These are phyloP conservation scores for Prunus mume DNA, from an alignment of 306 rosid genomes.

Conservation along the genomic window DNA sequence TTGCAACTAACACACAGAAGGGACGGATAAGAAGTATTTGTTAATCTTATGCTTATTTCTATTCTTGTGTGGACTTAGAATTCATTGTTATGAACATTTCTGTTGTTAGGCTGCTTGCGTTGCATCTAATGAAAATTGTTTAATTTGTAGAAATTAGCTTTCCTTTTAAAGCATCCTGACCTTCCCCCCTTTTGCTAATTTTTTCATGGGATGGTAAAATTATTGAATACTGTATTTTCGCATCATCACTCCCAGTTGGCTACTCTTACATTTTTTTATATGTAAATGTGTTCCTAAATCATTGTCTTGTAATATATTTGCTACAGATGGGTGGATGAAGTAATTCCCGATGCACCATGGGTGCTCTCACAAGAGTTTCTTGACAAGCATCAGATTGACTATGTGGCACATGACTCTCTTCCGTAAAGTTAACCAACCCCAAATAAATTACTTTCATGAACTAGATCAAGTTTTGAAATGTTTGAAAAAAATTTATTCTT, in stretches of 20 bases:
- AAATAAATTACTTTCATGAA: not conserved
- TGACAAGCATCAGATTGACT: slow-evolving; percentile 81
- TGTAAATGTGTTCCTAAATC: not conserved
- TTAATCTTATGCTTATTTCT: not conserved
- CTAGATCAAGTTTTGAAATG: not conserved
- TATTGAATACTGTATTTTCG: not conserved
- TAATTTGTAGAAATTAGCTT: not conserved
- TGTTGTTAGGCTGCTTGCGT: not conserved
- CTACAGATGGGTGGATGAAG: slow-evolving; percentile 98
- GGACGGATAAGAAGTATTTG: not conserved
- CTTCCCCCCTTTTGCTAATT: not conserved
- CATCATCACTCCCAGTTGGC: not conserved
- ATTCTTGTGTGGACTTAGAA: not conserved
- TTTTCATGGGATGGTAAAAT: not conserved
- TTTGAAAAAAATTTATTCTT: not conserved
- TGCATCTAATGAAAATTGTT: not conserved
- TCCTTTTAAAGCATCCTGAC: not conserved
- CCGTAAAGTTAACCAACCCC: slow-evolving; percentile 60
- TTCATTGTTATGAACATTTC: not conserved
- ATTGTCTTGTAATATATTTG: not conserved
- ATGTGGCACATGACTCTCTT: slow-evolving; percentile 92
- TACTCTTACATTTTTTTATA: not conserved
- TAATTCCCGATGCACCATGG: slow-evolving; percentile 97
- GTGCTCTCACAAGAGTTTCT: slow-evolving; percentile 68
- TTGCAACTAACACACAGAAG: not conserved